Percentiles rank a stretch among this genome's conserved stretches.
Evolutionary conservation across 805 yeast genomes (phyloP).

Genomic region (Hanseniaspora meyeri): DNA sequence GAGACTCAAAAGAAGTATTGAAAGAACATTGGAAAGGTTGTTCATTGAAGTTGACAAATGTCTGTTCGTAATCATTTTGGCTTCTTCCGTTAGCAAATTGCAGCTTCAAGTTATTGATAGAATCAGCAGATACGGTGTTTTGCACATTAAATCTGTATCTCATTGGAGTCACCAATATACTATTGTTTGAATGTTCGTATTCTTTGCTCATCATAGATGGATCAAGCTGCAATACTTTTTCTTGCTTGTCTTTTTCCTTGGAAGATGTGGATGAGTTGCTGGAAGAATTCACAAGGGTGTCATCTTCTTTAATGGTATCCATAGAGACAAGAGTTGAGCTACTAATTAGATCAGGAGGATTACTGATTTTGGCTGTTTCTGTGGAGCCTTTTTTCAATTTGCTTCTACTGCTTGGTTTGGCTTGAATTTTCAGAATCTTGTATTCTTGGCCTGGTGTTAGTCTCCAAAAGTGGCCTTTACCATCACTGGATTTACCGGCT

Average conservation of each 20-base stretch:
- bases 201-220: neutral
- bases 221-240: neutral
- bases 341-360: conserved; percentile 4
- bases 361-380: conserved; percentile 13
- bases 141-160: neutral
- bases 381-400: conserved; percentile 30
- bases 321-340: neutral
- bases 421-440: conserved; percentile 49
- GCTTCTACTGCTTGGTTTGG: conserved; percentile 27
- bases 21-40: conserved; percentile 13
- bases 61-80: neutral
- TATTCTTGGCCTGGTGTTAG: conserved; percentile 73
- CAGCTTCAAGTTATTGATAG: neutral
- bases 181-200: neutral
- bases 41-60: neutral
- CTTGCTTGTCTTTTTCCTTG: neutral
- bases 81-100: neutral
- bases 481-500: conserved; percentile 78
- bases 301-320: conserved; percentile 12
- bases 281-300: neutral
- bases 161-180: neutral
- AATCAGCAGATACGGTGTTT: neutral
- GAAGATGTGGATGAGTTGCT: neutral
- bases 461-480: conserved; percentile 83
- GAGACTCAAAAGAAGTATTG: conserved; percentile 13